Evolutionary conservation across 2,329 filamentous ascomycete genomes (phyloP), one percentile per base, ranked within the genome.

Genomic region (Furcasterigmium furcatum): DNA sequence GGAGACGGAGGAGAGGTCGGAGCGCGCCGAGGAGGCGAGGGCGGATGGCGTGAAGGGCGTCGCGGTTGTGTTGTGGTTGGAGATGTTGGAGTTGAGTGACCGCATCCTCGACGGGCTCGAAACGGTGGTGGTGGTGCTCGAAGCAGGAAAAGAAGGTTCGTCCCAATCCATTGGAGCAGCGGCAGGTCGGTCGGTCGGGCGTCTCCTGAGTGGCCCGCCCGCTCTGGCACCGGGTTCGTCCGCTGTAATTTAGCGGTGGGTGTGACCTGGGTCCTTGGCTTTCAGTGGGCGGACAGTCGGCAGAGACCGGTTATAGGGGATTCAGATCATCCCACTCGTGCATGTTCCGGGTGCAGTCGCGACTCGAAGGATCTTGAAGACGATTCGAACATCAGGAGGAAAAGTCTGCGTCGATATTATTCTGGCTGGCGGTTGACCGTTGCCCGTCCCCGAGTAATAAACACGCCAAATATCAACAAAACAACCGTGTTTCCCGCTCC

Each of bases 1-100:
- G 43, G 34, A 38, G 12, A 34, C 38, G 46, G 32, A 27, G 25
- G 20, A 34, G 16, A 41, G 34, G 38, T 25, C 32, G 44, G 32
- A 29, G 30, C 21, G 29, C 13, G 18, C 39, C 10, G 39, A 20
- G 16, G 19, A 35, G 21, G 29, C n/a, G 29, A 38, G 20, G 25
- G 32, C 20, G 20, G 38, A 35, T 29, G 44, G 20, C 18, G 32
- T 41, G 20, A 24, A 38, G 22, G 38, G 14, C 18, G 44, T 34
- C 38, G 29, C 16, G n/a, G 34, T 8, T 22, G 40, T 42, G 27
- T 30, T 36, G 38, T 29, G 32, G 24, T 43, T 38, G 39, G 46
- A 35, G 36, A 34, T 34, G 39, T 42, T 38, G 34, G 40, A 34
- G 40, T 42, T 42, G 27, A 42, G 40, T 7, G 40, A 42, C 40